Evolutionary conservation across 805 yeast genomes (phyloP).

Genomic region (Myxozyma udenii): DNA sequence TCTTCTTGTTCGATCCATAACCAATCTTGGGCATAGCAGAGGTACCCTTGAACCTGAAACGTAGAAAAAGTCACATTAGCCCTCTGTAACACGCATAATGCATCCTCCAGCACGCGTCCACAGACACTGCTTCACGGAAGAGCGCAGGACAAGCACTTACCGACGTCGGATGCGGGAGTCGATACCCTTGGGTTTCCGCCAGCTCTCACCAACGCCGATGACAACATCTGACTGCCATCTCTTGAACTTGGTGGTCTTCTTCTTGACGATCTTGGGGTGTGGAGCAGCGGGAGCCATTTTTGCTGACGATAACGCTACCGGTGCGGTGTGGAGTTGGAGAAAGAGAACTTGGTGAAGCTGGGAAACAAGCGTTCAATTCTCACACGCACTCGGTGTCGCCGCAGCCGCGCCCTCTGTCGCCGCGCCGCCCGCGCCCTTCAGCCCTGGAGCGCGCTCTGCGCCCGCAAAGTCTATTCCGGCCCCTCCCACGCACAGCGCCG

Average conservation of each 20-base stretch:
- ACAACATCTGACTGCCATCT: conserved; percentile 99
- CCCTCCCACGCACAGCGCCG: too few species aligned
- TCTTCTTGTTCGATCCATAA: conserved; percentile 99
- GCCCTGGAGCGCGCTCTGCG: too few species aligned
- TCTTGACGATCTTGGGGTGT: conserved; percentile 99
- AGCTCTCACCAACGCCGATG: conserved; percentile 95
- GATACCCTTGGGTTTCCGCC: conserved; percentile 99
- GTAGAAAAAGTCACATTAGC: not conserved
- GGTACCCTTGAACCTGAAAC: conserved; percentile 82
- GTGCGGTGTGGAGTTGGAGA: not conserved
- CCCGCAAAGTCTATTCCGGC: too few species aligned
- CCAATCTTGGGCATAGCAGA: conserved; percentile 99
- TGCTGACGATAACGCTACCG: not conserved
- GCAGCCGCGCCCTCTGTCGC: too few species aligned
- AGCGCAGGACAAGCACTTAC: conserved; percentile 9
- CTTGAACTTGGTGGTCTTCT: conserved; percentile 98
- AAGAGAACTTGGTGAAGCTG: not conserved
- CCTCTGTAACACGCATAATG: not conserved
- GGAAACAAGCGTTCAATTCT: not conserved
- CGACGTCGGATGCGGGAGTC: conserved; percentile 98
- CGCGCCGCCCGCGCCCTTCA: too few species aligned
- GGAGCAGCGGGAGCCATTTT: conserved; percentile 92
- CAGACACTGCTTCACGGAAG: not conserved
- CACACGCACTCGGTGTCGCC: too few species aligned
- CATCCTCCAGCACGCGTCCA: not conserved